Evolutionary conservation across 2,329 filamentous ascomycete species (phyloP), one percentile per base, ranked within the genome.

Genomic region (Pleomassaria siparia): DNA sequence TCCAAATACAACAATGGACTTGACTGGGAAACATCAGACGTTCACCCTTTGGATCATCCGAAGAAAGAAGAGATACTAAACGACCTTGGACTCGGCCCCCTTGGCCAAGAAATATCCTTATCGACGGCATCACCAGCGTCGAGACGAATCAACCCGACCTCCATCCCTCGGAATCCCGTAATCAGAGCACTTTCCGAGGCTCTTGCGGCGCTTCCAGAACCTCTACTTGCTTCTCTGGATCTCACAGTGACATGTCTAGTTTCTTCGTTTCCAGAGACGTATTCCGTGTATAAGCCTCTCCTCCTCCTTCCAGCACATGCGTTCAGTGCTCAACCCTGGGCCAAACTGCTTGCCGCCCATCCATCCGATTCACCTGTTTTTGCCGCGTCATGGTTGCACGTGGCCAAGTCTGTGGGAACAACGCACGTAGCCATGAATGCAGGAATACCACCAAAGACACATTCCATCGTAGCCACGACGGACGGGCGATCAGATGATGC

Each of bases 381-480:
- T 8, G 39, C 24, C n/a, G n/a, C 51, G 2, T 4, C 64, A 40
- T 67, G 58, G 42, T 37, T 57, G 3, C 54, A 69, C 25, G 60
- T 73, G 3, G 54, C 70, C 3, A 40, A 59, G 3, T 55, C 72
- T 1, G 72, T 83, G 35, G 58, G 63, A 36, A 67, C 78, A 25
- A 82, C 80, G 0, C 81, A 84, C 60, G 70, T 85, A 41, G 83
- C 82, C 0, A 66, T 80, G 44, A 85, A 83, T 58, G 77, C 78
- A 2, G 80, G 81, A 0, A 85, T 85, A 20, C 74, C 76, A 1
- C 53, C 62, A 1, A 56, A 37, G 64, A 41, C 39, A 35, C 25
- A 26, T 26, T 32, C 18, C 18, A 71, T 69, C 28, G 20, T n/a
- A 28, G 15, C 5, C 44, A 29, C 43, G 21, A 2, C 29, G 43